Base-by-base conservation (phyloP, 306 rosid species). In the apple (Malus domestica) region DNA sequence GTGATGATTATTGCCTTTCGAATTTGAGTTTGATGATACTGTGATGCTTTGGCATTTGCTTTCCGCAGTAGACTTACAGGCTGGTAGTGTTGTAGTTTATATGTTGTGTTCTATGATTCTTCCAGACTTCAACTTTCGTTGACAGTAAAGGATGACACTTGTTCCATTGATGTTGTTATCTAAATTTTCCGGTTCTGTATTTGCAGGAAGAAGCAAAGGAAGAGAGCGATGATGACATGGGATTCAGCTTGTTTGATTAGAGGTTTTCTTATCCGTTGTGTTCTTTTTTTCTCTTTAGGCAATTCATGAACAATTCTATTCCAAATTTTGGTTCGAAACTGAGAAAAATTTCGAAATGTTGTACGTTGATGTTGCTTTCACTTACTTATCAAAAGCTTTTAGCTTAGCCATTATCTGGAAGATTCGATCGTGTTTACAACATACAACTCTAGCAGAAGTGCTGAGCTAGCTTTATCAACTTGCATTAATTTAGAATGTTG, bases 171-270 rank as follows among this genome's bases (percentile, higher is more conserved):
- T 42, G 2, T 22, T 33, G 4, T 12, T 60, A 1, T 0, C 8
- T 13, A 13, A 1, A 32, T 20, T 58, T 4, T 13, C 57, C 20
- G 68, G 66, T 76, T 84, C 19, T 64, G 19, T 64, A 3, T 68
- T 40, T 82, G 71, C 88, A 91, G 96, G 91, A 87, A 27, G 93
- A 91, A 25, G 73, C 85, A 0, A 82, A 90, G 85, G 96, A 90
- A 84, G 91, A 88, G 77, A 87, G 90, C 30, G 93, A 90, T 0
- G 93, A 81, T 2, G 93, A 89, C 62, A 71, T 85, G 85, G 96
- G 91, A 1, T 84, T 90, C 51, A 66, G 91, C 66, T 60, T 90
- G 68, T 90, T 90, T 42, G 96, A 87, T 77, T 84, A 89, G 79
- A 19, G 66, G 45, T 22, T 22, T 70, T 70, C 79, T 42, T 57